A percentile compares a stretch with the other conserved stretches of the same genome.
Conservation (phyloP, 2,329 filamentous ascomycete genomes). For the Metarhizium anisopliae region DNA sequence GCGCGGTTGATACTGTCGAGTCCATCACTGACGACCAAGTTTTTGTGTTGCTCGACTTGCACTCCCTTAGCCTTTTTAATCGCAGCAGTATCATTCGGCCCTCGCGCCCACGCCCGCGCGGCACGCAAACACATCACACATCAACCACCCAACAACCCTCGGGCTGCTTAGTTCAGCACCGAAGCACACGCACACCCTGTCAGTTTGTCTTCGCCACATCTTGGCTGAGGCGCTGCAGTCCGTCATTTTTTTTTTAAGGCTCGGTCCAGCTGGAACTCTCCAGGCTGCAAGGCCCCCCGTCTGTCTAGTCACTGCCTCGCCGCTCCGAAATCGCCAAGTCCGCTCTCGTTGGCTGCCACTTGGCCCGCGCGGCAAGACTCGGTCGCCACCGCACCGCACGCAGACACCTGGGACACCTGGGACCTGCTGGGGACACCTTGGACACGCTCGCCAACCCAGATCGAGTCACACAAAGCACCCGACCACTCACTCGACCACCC, state of each 20-base stretch:
- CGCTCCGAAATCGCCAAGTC: slow-evolving; percentile 28
- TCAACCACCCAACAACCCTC: background rate
- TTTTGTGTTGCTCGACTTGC: background rate
- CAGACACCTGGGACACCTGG: background rate
- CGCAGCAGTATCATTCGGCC: slow-evolving; percentile 1
- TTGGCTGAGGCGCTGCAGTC: slow-evolving; percentile 4
- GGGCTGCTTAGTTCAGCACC: background rate
- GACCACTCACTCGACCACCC: background rate
- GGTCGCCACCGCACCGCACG: slow-evolving; percentile 23
- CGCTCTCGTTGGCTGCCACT: slow-evolving; percentile 17
- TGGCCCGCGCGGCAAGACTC: slow-evolving; percentile 21
- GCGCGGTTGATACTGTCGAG: slow-evolving; percentile 1
- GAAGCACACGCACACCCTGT: background rate
- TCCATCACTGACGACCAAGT: background rate
- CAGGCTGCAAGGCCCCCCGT: background rate
- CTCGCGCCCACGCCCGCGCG: background rate
- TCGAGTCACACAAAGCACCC: slow-evolving; percentile 6
- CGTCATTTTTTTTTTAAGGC: slow-evolving; percentile 2
- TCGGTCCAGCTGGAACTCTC: slow-evolving; percentile 15
- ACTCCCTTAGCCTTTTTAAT: background rate
- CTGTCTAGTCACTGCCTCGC: slow-evolving; percentile 14
- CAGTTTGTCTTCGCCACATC: slow-evolving; percentile 6
- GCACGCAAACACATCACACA: background rate
- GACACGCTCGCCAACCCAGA: background rate
- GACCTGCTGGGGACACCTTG: background rate